Evolutionary conservation across 176 grass and related monocot species (phyloP).

Genomic region (Miscanthus lutarioriparius): DNA sequence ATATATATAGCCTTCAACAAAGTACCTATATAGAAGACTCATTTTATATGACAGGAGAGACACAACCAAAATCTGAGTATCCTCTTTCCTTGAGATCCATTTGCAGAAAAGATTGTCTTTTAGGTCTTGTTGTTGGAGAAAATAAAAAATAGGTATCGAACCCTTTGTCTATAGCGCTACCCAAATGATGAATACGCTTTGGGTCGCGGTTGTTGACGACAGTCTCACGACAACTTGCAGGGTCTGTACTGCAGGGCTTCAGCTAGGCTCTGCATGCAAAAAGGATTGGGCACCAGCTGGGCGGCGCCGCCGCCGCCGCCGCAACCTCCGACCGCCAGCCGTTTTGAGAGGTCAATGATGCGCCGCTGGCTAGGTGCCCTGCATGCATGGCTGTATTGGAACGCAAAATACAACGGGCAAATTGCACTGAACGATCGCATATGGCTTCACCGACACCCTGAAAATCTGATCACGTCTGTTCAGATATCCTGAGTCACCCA

Average conservation of each 20-base stretch:
- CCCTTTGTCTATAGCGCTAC: no score
- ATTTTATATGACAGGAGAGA: no score
- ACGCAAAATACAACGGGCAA: slow-evolving; percentile 1
- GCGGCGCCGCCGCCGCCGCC: neutral
- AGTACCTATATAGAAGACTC: no score
- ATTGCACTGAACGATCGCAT: neutral
- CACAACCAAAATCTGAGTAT: no score
- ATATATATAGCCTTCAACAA: no score
- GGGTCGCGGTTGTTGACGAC: no score
- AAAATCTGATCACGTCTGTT: neutral
- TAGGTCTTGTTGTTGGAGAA: no score
- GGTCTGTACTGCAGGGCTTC: neutral
- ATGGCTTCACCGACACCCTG: neutral
- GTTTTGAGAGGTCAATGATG: slow-evolving; percentile 2
- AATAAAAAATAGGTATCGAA: no score
- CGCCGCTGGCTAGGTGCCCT: neutral
- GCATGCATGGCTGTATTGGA: neutral
- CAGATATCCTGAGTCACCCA: no score
- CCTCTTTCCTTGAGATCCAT: no score
- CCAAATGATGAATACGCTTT: no score
- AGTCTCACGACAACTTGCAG: slow-evolving; percentile 42
- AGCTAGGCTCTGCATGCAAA: neutral
- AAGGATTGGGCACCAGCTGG: neutral
- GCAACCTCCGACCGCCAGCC: neutral
- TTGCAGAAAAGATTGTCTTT: no score